Evolutionary conservation across 768 basidiomycete species (phyloP).

Genomic region (Rhodosporidiobolus sp.): DNA sequence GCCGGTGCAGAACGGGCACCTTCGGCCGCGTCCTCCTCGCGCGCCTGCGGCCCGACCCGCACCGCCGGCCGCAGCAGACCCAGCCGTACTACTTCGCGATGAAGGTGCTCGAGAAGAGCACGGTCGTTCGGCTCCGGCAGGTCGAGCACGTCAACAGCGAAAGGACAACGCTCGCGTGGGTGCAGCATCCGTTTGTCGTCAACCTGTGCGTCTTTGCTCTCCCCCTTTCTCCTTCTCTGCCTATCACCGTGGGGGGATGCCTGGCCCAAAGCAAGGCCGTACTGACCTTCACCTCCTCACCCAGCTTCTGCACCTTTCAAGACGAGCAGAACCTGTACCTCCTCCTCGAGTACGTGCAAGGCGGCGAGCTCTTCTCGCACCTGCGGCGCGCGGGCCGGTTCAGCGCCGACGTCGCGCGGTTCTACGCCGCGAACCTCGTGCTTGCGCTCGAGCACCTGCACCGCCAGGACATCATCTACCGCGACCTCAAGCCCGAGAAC

Average conservation of each 20-base stretch:
- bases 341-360: conserved; percentile 66
- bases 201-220: conserved; percentile 68
- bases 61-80: conserved; percentile 52
- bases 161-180: conserved; percentile 82
- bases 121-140: conserved; percentile 82
- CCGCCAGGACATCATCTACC: conserved; percentile 94
- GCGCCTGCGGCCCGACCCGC: conserved; percentile 59
- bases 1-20: conserved; percentile 71
- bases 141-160: conserved; percentile 98
- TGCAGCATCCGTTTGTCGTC: conserved; percentile 92
- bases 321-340: conserved; percentile 97
- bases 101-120: conserved; percentile 82
- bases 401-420: conserved; percentile 94
- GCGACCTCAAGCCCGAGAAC: conserved; percentile 97
- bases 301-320: conserved; percentile 65
- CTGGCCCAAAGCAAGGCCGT: no score
- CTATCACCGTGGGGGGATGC: neutral
- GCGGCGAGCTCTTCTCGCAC: conserved; percentile 90
- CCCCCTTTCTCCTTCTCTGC: neutral
- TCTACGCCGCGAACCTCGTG: conserved; percentile 94
- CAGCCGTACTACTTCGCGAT: conserved; percentile 71
- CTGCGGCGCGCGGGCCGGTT: conserved; percentile 90
- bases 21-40: conserved; percentile 92
- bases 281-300: neutral
- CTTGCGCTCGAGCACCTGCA: conserved; percentile 93